These are phyloP conservation scores for Cryptosporidium viatorum DNA, from an alignment of 169 alveolate species.

Conservation along the genomic window DNA sequence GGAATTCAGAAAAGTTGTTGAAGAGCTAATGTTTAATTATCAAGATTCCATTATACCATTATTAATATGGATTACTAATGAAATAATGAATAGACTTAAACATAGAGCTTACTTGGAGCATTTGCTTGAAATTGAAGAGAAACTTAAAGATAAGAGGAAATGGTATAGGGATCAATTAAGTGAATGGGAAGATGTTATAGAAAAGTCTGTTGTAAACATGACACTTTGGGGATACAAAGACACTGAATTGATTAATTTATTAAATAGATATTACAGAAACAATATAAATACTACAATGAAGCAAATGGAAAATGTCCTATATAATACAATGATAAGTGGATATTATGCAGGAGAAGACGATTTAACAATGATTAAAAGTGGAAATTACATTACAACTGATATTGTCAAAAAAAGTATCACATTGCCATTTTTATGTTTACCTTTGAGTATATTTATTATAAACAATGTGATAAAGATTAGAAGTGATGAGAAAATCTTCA, in stretches of 20 bases:
- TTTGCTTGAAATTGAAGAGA: constrained; percentile 35
- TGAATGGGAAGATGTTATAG: constrained; percentile 54
- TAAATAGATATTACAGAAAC: constrained; percentile 1
- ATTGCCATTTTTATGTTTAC: constrained; percentile 7
- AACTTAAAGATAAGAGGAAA: constrained; percentile 7
- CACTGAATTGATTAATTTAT: neutral
- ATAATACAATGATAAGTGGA: constrained; percentile 8
- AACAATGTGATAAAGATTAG: neutral
- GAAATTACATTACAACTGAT: constrained; percentile 24
- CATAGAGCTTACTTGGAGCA: constrained; percentile 55
- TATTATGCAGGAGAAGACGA: constrained; percentile 27
- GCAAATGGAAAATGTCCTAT: constrained; percentile 6
- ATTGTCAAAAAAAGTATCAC: constrained; percentile 40
- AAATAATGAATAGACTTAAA: constrained; percentile 15
- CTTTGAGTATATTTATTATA: constrained; percentile 8
- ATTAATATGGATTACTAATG: constrained; percentile 33
- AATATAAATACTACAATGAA: constrained; percentile 12
- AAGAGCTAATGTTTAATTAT: constrained; percentile 9
- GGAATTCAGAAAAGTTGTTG: constrained; percentile 36
- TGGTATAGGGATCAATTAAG: constrained; percentile 20
- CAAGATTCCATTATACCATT: constrained; percentile 20
- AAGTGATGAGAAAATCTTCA: constrained; percentile 22
- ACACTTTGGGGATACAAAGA: constrained; percentile 51
- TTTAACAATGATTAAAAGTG: neutral
- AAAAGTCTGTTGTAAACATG: constrained; percentile 27